Base-by-base conservation (phyloP, 371 early-diverging fungal genomes). In the Syncephalastrum racemosum region DNA sequence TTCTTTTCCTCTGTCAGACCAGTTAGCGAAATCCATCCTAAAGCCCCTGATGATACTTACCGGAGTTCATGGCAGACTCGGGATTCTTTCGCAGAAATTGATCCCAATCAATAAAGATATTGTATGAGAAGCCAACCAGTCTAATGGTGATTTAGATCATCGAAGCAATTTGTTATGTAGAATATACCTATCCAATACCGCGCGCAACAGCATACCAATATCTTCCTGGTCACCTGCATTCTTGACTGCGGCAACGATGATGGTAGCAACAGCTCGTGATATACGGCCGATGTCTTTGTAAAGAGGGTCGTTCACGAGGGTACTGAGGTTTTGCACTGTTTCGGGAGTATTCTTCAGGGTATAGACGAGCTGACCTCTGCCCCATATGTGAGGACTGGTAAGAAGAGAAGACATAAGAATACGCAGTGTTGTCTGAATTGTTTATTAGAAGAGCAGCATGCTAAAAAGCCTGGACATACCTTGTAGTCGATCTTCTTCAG, bases 281-380 rank as follows among this genome's bases (percentile, higher is more conserved):
- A 78, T 65, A 56, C 79, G 63, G 12, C 79, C 79, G 50, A 78
- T 66, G 27, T 78, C 75, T 54, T 73, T 78, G 46, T 68, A 66
- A 4, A 75, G 24, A n/a, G 68, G 61, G 6, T 66, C 57, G 1
- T 65, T 24, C 0, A 58, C 20, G 15, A 75, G 56, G 3, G 48
- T 23, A 1, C 58, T 51, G 1, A 74, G 42, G 14, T 60, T 36
- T 0, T 54, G 45, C 18, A 60, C 53, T 3, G 41, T 20, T 5
- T 51, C 47, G 19, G 62, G 47, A 2, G 54, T 61, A 22, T 62
- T 64, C 18, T 31, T 20, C 14, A 74, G 22, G 16, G 48, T 40
- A 22, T 54, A 51, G 4, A 75, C n/a, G 2, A 67, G 36, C 4
- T 67, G 53, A 10, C 67, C 64, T 43, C 58, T 54, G n/a, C 60